These are phyloP conservation scores for Zygoascus meyerae DNA, from an alignment of 1,139 yeast species.

Conservation along the genomic window DNA sequence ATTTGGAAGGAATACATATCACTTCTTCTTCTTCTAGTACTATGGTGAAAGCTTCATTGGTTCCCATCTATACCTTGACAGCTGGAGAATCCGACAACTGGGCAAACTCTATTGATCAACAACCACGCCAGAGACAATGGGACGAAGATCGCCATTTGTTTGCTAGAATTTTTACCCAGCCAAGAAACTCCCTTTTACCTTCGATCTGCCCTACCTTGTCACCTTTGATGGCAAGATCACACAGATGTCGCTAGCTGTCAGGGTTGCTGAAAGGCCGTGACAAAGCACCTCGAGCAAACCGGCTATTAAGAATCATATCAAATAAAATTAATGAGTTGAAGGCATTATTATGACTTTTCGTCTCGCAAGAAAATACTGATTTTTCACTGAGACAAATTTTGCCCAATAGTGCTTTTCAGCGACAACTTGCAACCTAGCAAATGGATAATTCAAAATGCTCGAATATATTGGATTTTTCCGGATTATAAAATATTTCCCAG, in stretches of 20 bases:
- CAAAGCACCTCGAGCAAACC: slow-evolving; percentile 44
- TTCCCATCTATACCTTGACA: slow-evolving; percentile 51
- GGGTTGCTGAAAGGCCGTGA: slow-evolving; percentile 36
- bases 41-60: slow-evolving; percentile 41
- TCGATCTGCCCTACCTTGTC: slow-evolving; percentile 42
- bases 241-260: slow-evolving; percentile 10
- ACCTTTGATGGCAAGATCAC: neutral
- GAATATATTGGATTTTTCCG: slow-evolving; percentile 49
- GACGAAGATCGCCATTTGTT: slow-evolving; percentile 57
- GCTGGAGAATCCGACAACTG: slow-evolving; percentile 52
- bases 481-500: slow-evolving; percentile 46
- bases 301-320: too few species aligned
- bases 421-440: slow-evolving; percentile 45
- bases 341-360: too few species aligned
- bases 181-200: too few species aligned
- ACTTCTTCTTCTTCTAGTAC: slow-evolving; percentile 44
- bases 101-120: slow-evolving; percentile 44
- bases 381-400: slow-evolving; percentile 56
- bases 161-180: too few species aligned
- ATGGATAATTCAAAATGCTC: slow-evolving; percentile 50
- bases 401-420: slow-evolving; percentile 52
- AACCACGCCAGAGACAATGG: slow-evolving; percentile 52
- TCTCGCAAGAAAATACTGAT: slow-evolving; percentile 52
- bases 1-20: slow-evolving; percentile 46
- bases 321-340: too few species aligned